Evolutionary conservation across 2,329 filamentous ascomycete species (phyloP), one percentile per base, ranked within the genome.

Genomic region (Dothidotthia symphoricarpi): DNA sequence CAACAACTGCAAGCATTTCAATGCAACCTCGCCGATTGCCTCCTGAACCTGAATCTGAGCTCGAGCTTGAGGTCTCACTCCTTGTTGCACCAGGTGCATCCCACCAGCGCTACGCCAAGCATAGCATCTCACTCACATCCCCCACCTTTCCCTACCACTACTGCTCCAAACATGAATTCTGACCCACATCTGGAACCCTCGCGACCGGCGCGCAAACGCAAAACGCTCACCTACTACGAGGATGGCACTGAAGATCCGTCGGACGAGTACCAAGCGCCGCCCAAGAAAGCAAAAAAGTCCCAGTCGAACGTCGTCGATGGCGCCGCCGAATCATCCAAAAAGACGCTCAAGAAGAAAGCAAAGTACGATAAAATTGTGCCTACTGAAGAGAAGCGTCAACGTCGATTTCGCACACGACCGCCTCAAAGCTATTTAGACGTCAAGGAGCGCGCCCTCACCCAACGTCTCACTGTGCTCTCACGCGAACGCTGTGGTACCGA

Each of bases 401-500:
- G 46, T 11, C 53, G 53, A 30, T 61, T 54, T 43, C 63, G 64
- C 17, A 47, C 57, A 6, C 60, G 68, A 22, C 55, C 76, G 19
- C 75, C 77, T 3, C 51, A 62, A 13, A 63, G 64, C 1, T 80
- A 73, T 54, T 47, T 71, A 3, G 65, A 71, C 14, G 68, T 75
- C 41, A 66, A 77, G 10, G 57, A 63, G 3, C 71, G 77, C 32
- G 76, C 76, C 4, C 59, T 61, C 16, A 73, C 68, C 5, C 76
- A 80, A 47, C 68, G 72, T 60, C 77, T 83, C 70, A 80, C 77
- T 38, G 72, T 82, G 6, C 67, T 83, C 15, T 71, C 73, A 28
- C 72, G 80, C 28, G 67, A 59, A 34, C 64, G 74, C 8, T 55
- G 59, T 25, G 70, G 68, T 4, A 71, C 68, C 4, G 66, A 71